phyloP scores from a whole-genome alignment of 306 rosid genomes.

The Ochetophila trinervis region DNA sequence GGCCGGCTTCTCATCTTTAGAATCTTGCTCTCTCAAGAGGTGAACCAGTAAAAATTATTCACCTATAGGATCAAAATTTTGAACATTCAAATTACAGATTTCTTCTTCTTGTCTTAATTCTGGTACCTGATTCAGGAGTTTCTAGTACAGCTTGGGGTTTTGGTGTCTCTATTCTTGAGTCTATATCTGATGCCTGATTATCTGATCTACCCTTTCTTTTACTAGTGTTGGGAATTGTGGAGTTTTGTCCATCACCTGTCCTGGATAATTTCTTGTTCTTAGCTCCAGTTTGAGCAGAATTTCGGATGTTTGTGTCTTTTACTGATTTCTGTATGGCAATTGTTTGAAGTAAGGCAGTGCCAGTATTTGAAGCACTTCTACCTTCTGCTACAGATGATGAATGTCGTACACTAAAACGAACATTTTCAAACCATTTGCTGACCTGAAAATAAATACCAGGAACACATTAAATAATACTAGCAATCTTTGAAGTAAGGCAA shows the following conservation, averaged over 20 bases:
- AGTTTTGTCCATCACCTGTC: slow-evolving; percentile 24
- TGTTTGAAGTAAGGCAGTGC: slow-evolving; percentile 19
- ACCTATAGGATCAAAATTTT: slow-evolving; percentile 24
- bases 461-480: background rate
- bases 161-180: slow-evolving; percentile 15
- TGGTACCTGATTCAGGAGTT: slow-evolving; percentile 28
- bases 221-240: slow-evolving; percentile 36
- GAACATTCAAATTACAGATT: slow-evolving; percentile 32
- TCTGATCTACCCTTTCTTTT: slow-evolving; percentile 63
- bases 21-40: slow-evolving; percentile 28
- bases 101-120: slow-evolving; percentile 44
- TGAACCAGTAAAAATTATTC: slow-evolving; percentile 23
- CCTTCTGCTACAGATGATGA: slow-evolving; percentile 33
- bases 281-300: slow-evolving; percentile 18
- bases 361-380: slow-evolving; percentile 32
- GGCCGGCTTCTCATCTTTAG: slow-evolving; percentile 19
- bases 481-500: background rate
- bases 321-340: slow-evolving; percentile 12
- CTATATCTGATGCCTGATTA: slow-evolving; percentile 31
- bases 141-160: slow-evolving; percentile 24
- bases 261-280: slow-evolving; percentile 24
- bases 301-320: slow-evolving; percentile 11
- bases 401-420: slow-evolving; percentile 69
- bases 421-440: slow-evolving; percentile 86
- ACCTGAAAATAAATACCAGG: slow-evolving; percentile 45